Base-by-base conservation (phyloP, 1,139 yeast species). In the Pichia norvegensis region DNA sequence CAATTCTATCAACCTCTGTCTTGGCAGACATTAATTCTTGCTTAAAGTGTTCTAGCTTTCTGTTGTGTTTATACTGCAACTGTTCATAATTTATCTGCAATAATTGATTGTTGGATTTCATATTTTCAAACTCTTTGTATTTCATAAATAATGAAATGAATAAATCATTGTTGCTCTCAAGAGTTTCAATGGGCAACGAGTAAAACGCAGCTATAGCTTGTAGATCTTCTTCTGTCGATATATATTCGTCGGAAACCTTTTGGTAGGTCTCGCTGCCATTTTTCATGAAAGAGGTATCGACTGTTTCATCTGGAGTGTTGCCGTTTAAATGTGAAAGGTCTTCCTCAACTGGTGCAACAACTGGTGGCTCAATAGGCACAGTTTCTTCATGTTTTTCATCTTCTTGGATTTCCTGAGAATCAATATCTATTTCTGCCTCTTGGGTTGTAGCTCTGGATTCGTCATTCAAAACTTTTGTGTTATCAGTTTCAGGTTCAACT, bases 71-170 rank as follows among this genome's bases (percentile, higher is more conserved):
- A 43, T 73, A 79, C 29, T 69, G 64, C 6, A 69, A 53, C 54
- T 78, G 85, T 56, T 81, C 87, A 45, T 70, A 66, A 44, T 73
- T 72, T 22, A 80, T 70, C 56, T 76, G 76, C 29, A 76, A 60
- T 21, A 77, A 66, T 20, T 77, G 62, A 41, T 72, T 68, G 51
- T 78, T 78, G 1, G 85, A 73, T 47, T 70, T 67, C 35, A 80
- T 49, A 3, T 70, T 70, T 41, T 77, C 74, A 51, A 67, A 67
- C 48, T 77, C 79, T 2, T 67, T 58, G 1, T 81, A 67, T 49
- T 72, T 73, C 2, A 64, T 59, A 5, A 68, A 65, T 22, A 82
- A 58, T 23, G 67, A 67, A 5, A 62, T 60, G 4, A 74, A 46
- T 0, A 70, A 45, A 0, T 47, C 53, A 1, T 51, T 46, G 36